phyloP scores from a whole-genome alignment of 169 alveolate genomes.

The Perkinsus marinus region DNA sequence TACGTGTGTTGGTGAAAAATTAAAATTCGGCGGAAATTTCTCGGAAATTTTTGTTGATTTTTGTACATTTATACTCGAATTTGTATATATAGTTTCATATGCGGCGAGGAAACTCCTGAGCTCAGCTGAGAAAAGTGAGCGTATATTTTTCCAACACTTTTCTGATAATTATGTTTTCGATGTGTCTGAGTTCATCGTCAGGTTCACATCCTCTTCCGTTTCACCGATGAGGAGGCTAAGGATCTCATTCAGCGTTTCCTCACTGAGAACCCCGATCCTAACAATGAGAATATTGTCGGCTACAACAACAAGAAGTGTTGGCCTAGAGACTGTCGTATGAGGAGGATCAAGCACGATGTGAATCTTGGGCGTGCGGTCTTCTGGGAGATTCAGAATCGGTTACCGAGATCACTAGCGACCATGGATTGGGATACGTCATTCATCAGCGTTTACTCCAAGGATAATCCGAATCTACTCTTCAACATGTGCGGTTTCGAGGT shows the following conservation, averaged over 20 bases:
- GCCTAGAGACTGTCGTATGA: conserved; percentile 99
- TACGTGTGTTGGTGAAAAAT: too few species aligned
- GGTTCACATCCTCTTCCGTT: conserved; percentile 75
- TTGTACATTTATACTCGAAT: too few species aligned
- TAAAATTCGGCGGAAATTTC: too few species aligned
- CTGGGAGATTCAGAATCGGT: conserved; percentile 98
- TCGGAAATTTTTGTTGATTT: too few species aligned
- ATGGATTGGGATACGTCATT: conserved; percentile 87
- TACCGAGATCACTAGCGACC: conserved; percentile 94
- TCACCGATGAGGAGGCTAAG: conserved; percentile 84
- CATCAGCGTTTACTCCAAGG: conserved; percentile 95
- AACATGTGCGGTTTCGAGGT: conserved; percentile 97
- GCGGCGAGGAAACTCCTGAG: too few species aligned
- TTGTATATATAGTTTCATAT: too few species aligned
- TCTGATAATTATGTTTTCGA: background rate
- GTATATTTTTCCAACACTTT: background rate
- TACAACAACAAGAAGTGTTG: conserved; percentile 98
- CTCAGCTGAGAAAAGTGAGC: too few species aligned
- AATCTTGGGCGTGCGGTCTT: conserved; percentile 97
- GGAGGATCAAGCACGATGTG: conserved; percentile 93
- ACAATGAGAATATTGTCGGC: conserved; percentile 96
- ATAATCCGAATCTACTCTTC: conserved; percentile 95
- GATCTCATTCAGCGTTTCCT: conserved; percentile 85
- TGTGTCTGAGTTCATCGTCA: background rate
- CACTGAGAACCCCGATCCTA: conserved; percentile 99